phyloP scores from a whole-genome alignment of 2,329 filamentous ascomycete genomes.

The Paradendryphiella salina region DNA sequence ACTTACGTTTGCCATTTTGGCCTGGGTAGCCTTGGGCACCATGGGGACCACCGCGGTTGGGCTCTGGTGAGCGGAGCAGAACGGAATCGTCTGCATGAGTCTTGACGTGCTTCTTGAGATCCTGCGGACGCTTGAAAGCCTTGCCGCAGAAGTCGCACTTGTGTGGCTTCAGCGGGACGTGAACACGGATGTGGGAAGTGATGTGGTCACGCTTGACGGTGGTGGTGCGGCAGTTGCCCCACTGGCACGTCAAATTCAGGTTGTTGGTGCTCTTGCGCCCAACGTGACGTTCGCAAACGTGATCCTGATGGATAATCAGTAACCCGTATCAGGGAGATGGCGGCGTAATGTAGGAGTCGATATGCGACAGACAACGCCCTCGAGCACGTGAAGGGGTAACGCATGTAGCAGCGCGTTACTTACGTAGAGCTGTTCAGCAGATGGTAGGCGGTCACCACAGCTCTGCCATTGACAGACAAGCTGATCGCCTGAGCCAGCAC shows the following conservation, averaged over 20 bases:
- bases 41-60: constrained; percentile 52
- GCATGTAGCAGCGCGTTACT: constrained; percentile 28
- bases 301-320: constrained; percentile 65
- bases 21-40: constrained; percentile 43
- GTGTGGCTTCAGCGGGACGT: constrained; percentile 98
- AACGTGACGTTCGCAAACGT: constrained; percentile 97
- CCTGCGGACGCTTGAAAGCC: constrained; percentile 98
- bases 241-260: constrained; percentile 93
- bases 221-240: constrained; percentile 93
- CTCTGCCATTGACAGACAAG: constrained; percentile 64
- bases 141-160: constrained; percentile 99
- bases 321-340: neutral
- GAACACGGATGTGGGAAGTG: constrained; percentile 96
- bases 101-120: constrained; percentile 99
- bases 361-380: neutral
- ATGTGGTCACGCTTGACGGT: constrained; percentile 99
- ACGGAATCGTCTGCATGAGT: constrained; percentile 96
- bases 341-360: neutral
- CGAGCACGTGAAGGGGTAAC: neutral
- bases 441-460: constrained; percentile 62
- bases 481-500: constrained; percentile 46
- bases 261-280: constrained; percentile 99
- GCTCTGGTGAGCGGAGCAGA: constrained; percentile 65
- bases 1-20: constrained; percentile 49
- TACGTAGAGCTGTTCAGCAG: constrained; percentile 66